Evolutionary conservation across 768 basidiomycete genomes (phyloP).

Genomic region (Xanthoconium stramineum): DNA sequence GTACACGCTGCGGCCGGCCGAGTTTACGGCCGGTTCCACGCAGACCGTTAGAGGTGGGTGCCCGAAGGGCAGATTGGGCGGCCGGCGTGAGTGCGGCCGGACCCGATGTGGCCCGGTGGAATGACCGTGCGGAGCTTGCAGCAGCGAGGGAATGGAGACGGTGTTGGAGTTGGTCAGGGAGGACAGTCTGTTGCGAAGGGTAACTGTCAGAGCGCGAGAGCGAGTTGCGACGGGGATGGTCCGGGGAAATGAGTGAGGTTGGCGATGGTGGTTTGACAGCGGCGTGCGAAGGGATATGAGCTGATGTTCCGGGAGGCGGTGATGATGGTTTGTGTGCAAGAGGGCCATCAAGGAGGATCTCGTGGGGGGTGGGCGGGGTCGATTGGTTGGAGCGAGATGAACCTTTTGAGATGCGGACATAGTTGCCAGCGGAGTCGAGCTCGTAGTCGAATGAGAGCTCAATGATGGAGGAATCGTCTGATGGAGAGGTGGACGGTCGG

Average conservation of each 20-base stretch:
- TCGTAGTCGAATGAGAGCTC: slow-evolving; percentile 50
- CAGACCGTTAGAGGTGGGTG: slow-evolving; percentile 31
- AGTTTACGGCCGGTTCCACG: slow-evolving; percentile 35
- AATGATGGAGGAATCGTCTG: slow-evolving; percentile 44
- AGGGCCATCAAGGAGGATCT: slow-evolving; percentile 27
- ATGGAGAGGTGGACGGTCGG: slow-evolving; percentile 35
- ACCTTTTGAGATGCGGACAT: slow-evolving; percentile 45
- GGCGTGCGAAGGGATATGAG: slow-evolving; percentile 17
- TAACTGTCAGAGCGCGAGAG: slow-evolving; percentile 69
- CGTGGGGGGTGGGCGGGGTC: slow-evolving; percentile 41
- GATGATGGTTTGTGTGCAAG: slow-evolving; percentile 23
- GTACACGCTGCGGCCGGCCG: slow-evolving; percentile 35
- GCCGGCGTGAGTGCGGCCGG: slow-evolving; percentile 40
- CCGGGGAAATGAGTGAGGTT: slow-evolving; percentile 36
- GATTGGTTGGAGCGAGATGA: slow-evolving; percentile 36
- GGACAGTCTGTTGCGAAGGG: slow-evolving; percentile 38
- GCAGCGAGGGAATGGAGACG: slow-evolving; percentile 26
- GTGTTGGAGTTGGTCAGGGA: slow-evolving; percentile 29
- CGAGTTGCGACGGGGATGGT: slow-evolving; percentile 43
- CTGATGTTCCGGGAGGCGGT: slow-evolving; percentile 21
- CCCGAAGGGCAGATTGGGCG: slow-evolving; percentile 27
- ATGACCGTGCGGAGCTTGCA: slow-evolving; percentile 42
- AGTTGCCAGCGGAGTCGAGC: slow-evolving; percentile 42
- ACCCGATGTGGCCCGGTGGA: slow-evolving; percentile 66
- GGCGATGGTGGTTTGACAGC: slow-evolving; percentile 32